Evolutionary conservation across 768 basidiomycete genomes (phyloP).

Genomic region (Serendipita vermifera): DNA sequence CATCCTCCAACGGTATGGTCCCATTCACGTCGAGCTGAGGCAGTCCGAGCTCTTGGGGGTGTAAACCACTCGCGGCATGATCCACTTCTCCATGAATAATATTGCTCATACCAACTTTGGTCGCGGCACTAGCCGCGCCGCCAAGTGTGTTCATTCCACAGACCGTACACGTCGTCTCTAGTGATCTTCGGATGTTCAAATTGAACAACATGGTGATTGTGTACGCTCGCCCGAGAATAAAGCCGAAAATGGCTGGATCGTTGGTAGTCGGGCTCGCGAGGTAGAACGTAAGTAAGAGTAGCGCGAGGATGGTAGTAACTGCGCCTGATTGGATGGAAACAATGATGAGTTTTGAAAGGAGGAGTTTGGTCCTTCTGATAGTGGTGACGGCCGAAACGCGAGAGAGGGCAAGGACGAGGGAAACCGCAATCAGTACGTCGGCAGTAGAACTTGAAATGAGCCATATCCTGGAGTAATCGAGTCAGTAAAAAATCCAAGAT

Average conservation of each 20-base stretch:
- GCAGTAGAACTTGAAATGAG: not conserved
- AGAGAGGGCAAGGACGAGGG: not conserved
- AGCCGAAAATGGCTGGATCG: not conserved
- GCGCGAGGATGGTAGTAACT: not conserved
- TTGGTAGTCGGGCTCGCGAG: not conserved
- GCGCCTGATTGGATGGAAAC: not conserved
- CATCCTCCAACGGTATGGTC: too few relatives aligned
- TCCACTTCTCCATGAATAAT: too few relatives aligned
- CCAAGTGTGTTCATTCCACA: too few relatives aligned
- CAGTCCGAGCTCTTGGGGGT: too few relatives aligned
- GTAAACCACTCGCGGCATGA: too few relatives aligned
- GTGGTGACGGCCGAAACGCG: not conserved
- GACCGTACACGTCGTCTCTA: too few relatives aligned
- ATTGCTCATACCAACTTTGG: too few relatives aligned
- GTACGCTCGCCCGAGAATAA: not conserved
- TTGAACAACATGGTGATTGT: constrained; percentile 1
- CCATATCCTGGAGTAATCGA: not conserved
- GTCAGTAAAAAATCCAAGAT: not conserved
- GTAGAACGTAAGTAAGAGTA: not conserved
- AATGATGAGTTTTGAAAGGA: not conserved
- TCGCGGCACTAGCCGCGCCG: too few relatives aligned
- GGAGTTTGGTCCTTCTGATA: not conserved
- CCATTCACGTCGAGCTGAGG: too few relatives aligned
- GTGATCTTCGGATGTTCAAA: not conserved
- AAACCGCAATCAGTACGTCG: not conserved